Conservation (phyloP, 305 asterid genomes). For the Ajuga reptans region DNA sequence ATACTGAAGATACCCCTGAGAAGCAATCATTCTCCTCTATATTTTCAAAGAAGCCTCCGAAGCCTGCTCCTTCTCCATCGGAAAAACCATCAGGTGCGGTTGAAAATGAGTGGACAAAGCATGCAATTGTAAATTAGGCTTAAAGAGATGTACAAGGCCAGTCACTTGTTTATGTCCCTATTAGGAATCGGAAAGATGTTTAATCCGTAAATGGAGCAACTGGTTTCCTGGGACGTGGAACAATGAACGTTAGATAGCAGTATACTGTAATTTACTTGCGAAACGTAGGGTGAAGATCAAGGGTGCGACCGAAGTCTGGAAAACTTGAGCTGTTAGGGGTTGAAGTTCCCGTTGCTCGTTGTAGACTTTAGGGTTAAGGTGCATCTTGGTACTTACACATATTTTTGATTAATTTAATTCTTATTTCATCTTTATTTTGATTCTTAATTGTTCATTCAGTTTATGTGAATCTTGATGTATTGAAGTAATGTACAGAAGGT, state of each 20-base stretch:
- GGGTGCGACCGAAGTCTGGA: not conserved
- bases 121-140: conserved; percentile 32
- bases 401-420: not conserved
- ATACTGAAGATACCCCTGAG: conserved; percentile 38
- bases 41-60: conserved; percentile 85
- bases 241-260: not conserved
- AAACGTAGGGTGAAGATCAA: conserved; percentile 4
- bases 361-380: not conserved
- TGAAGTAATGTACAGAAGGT: no score
- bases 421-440: not conserved
- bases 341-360: conserved; percentile 1
- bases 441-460: no score
- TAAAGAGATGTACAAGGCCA: conserved; percentile 16
- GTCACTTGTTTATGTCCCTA: conserved; percentile 17
- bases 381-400: not conserved
- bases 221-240: conserved; percentile 8
- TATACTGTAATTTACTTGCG: not conserved
- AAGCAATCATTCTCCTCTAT: conserved; percentile 64
- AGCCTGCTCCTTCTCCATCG: conserved; percentile 48
- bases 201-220: conserved; percentile 25
- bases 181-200: conserved; percentile 24
- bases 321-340: not conserved
- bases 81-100: conserved; percentile 42
- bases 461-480: no score
- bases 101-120: conserved; percentile 69